phyloP scores from a whole-genome alignment of 257 asterid genomes.

The Fraxinus cuspidata region DNA sequence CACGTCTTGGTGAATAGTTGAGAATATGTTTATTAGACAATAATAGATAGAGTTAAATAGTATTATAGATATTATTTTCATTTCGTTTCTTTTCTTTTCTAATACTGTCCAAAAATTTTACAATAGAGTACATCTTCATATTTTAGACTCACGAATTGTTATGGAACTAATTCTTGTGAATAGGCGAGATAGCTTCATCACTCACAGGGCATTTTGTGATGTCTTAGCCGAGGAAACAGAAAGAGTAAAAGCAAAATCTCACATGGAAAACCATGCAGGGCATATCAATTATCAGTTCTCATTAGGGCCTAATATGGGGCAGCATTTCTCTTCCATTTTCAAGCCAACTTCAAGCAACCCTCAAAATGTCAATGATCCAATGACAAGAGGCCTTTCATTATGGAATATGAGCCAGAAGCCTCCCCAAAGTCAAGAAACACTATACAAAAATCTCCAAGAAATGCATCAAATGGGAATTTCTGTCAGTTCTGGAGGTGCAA shows the following conservation, averaged over 20 bases:
- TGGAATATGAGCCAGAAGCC: constrained; percentile 49
- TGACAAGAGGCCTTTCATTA: constrained; percentile 46
- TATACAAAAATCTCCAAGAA: constrained; percentile 50
- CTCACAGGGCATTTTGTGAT: constrained; percentile 94
- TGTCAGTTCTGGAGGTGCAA: constrained; percentile 22
- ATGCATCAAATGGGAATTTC: constrained; percentile 42
- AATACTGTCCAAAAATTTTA: neutral
- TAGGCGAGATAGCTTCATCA: constrained; percentile 94
- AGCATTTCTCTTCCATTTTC: constrained; percentile 60
- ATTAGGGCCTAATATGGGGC: constrained; percentile 38
- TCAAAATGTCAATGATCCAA: constrained; percentile 34
- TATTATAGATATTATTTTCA: no score
- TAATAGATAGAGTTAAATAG: no score
- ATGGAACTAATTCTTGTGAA: neutral
- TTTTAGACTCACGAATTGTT: neutral
- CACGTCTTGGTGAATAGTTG: no score
- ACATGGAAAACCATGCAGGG: constrained; percentile 38
- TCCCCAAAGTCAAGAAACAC: constrained; percentile 36
- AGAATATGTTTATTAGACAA: neutral
- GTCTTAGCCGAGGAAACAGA: constrained; percentile 94
- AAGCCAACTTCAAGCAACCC: constrained; percentile 39
- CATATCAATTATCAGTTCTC: constrained; percentile 58
- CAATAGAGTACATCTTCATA: neutral
- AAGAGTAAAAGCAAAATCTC: constrained; percentile 67
- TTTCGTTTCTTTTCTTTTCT: neutral